Conservation (phyloP, 352 stramenopile species). For the Plasmopara halstedii region DNA sequence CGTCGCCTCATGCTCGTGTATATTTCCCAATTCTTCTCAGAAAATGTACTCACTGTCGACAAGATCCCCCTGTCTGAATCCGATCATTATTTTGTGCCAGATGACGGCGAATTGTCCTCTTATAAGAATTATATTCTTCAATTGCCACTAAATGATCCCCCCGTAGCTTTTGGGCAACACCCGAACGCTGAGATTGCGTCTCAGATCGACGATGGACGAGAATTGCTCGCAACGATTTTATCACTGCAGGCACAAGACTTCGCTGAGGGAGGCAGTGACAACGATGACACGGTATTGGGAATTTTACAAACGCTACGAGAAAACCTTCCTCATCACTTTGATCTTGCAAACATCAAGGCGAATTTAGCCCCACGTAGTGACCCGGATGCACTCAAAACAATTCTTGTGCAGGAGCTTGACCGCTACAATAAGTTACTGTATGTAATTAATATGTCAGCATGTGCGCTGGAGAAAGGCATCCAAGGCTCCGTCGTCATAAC, state of each 20-base stretch:
- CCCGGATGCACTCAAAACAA: constrained; percentile 90
- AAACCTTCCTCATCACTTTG: constrained; percentile 87
- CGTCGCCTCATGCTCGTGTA: constrained; percentile 94
- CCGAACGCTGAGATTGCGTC: constrained; percentile 93
- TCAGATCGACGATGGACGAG: constrained; percentile 89
- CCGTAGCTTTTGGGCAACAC: constrained; percentile 92
- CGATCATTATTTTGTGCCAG: constrained; percentile 91
- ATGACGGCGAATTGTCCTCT: constrained; percentile 81
- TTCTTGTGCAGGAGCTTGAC: constrained; percentile 93
- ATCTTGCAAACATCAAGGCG: constrained; percentile 72
- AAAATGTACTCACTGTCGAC: constrained; percentile 77
- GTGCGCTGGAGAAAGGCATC: constrained; percentile 87
- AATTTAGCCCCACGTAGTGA: constrained; percentile 64
- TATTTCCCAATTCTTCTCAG: constrained; percentile 93
- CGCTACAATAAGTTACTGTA: constrained; percentile 89
- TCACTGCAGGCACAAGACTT: constrained; percentile 84
- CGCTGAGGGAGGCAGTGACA: constrained; percentile 72
- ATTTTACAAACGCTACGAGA: constrained; percentile 78
- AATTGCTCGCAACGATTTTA: constrained; percentile 86
- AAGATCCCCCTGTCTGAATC: constrained; percentile 86
- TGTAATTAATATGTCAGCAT: constrained; percentile 70
- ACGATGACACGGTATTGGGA: constrained; percentile 86
- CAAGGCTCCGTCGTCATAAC: constrained; percentile 94
- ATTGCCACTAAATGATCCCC: constrained; percentile 87
- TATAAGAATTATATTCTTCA: constrained; percentile 90